Percentiles rank a stretch among this genome's conserved stretches.
Evolutionary conservation across 176 grass and related monocot species (phyloP).

Genomic region (Alopecurus myosuroides): DNA sequence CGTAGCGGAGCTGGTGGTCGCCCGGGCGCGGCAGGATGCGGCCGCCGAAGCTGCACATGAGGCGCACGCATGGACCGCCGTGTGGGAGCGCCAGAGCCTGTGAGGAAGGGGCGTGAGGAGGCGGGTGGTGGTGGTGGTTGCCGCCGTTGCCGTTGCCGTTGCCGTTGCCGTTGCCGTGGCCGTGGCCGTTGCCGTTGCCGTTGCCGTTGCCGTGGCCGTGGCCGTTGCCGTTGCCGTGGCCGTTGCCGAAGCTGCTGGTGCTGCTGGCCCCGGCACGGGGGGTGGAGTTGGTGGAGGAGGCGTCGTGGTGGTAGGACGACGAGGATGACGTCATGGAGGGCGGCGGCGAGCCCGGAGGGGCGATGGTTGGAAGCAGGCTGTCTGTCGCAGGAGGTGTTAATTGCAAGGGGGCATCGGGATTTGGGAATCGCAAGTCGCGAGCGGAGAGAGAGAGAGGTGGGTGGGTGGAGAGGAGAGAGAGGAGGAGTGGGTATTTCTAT

Average conservation of each 20-base stretch:
- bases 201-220: not conserved
- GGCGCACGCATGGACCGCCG: slow-evolving; percentile 36
- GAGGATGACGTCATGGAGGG: slow-evolving; percentile 16
- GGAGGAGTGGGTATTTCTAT: not conserved
- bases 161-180: slow-evolving; percentile 1
- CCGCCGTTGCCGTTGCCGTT: not conserved
- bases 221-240: slow-evolving; percentile 1
- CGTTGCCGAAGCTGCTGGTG: not conserved
- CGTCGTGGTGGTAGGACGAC: slow-evolving; percentile 21
- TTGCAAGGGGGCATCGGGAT: slow-evolving; percentile 24
- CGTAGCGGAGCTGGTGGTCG: slow-evolving; percentile 75
- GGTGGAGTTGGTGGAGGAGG: slow-evolving; percentile 31
- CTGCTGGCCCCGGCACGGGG: slow-evolving; percentile 10
- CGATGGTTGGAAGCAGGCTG: not conserved
- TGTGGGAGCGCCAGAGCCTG: not conserved
- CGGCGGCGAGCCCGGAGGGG: not conserved
- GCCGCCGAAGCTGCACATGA: slow-evolving; percentile 94
- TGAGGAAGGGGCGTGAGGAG: not conserved
- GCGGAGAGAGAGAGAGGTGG: not conserved
- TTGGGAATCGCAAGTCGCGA: slow-evolving; percentile 38
- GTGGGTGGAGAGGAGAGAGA: not conserved
- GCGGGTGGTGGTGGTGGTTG: slow-evolving; percentile 9
- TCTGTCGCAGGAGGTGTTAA: not conserved
- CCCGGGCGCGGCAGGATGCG: slow-evolving; percentile 76
- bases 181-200: not conserved